Evolutionary conservation across 2,329 filamentous ascomycete genomes (phyloP), one percentile per base, ranked within the genome.

Genomic region (Zymoseptoria ardabiliae): DNA sequence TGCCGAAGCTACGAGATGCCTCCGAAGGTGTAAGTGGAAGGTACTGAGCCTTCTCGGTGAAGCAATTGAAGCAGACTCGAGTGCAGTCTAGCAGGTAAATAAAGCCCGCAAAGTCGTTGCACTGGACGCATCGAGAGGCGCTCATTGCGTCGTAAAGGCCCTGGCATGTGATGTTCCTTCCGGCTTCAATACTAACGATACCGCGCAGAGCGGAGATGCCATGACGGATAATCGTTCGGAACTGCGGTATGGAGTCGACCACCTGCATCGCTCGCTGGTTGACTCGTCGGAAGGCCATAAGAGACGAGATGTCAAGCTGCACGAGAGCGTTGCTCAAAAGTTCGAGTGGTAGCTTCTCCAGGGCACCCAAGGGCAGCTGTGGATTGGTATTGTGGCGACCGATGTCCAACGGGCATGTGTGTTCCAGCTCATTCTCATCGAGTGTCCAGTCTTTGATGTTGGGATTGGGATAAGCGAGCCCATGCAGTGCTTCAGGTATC

Each of bases 31-130:
- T 54, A 8, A 73, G 30, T 28, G 74, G 73, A 50, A 73, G 66
- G 58, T 73, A 77, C 53, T 63, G 59, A 0, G 50, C 23, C 2
- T 69, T 56, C n/a, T 57, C 54, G 30, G 69, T 67, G 60, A 75
- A 73, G 66, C 75, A 77, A 17, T 70, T 61, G 59, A 70, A 75
- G 65, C 76, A 79, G 54, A 77, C 73, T 1, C 75, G 73, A 28
- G 63, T 64, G 63, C 73, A 75, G 53, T 68, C 71, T 50, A 77
- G 65, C 20, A 77, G 69, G 62, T 77, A 77, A 53, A 77, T 65
- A 58, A 75, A 72, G 49, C 66, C 68, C 35, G 72, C 75, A 58
- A 77, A 76, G 17, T 68, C 63, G n/a, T 67, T 67, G 65, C 76
- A 78, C 8, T 41, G 61, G 50, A 66, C 66, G 64, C 76, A 78